Evolutionary conservation across 106 monocot species (phyloP).

Genomic region (Apostasia ramifera): DNA sequence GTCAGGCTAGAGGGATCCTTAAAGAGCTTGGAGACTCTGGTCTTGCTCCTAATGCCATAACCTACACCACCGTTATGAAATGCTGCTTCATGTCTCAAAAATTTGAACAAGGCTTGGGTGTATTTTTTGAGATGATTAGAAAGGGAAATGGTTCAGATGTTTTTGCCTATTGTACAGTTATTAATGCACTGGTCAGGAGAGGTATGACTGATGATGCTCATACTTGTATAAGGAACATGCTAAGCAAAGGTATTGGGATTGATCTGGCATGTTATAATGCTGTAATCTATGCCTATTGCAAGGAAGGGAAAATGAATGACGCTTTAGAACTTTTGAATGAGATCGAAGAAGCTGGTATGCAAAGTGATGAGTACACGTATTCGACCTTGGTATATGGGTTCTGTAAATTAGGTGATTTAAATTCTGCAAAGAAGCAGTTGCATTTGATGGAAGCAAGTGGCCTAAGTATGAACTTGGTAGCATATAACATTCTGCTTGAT

Average conservation of each 20-base stretch:
- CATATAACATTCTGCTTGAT: constrained; percentile 72
- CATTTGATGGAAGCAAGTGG: constrained; percentile 39
- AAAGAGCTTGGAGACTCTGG: constrained; percentile 46
- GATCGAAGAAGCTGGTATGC: constrained; percentile 51
- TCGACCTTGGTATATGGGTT: constrained; percentile 72
- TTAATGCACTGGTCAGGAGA: constrained; percentile 60
- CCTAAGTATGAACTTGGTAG: constrained; percentile 45
- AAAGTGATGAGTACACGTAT: constrained; percentile 69
- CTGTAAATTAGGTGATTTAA: constrained; percentile 48
- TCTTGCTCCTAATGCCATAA: constrained; percentile 53
- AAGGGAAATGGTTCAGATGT: constrained; percentile 42
- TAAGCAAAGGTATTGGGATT: constrained; percentile 33
- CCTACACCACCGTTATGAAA: constrained; percentile 81
- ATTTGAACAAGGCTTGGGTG: constrained; percentile 50
- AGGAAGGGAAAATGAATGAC: constrained; percentile 43
- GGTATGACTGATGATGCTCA: constrained; percentile 55
- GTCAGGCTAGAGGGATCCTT: constrained; percentile 45
- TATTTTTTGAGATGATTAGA: constrained; percentile 43
- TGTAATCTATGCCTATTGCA: constrained; percentile 57
- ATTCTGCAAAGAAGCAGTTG: constrained; percentile 45
- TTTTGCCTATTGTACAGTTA: constrained; percentile 73
- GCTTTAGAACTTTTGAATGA: constrained; percentile 49
- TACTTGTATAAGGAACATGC: constrained; percentile 38
- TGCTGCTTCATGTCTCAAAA: constrained; percentile 57
- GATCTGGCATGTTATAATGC: constrained; percentile 86